These are phyloP conservation scores for Lactifluus hygrophoroides DNA, from an alignment of 768 basidiomycete genomes.

Conservation along the genomic window DNA sequence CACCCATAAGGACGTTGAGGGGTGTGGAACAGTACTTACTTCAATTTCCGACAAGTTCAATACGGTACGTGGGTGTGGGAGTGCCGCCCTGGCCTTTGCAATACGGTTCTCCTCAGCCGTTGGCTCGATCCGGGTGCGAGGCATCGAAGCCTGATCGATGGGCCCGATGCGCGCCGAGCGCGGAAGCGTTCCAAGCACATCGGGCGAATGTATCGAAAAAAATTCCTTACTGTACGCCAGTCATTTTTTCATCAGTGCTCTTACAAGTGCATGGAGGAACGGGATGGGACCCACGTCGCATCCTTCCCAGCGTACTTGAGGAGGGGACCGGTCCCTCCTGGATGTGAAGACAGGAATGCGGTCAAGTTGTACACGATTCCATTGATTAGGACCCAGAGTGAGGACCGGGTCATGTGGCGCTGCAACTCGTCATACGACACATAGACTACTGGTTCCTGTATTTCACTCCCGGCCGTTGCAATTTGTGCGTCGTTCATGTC, in stretches of 20 bases:
- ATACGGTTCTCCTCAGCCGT: slow-evolving; percentile 27
- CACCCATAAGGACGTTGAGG: not conserved
- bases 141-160: slow-evolving; percentile 25
- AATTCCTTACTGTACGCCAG: slow-evolving; percentile 19
- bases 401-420: slow-evolving; percentile 8
- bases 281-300: slow-evolving; percentile 54
- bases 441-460: not conserved
- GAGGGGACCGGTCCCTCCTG: slow-evolving; percentile 78
- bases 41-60: slow-evolving; percentile 27
- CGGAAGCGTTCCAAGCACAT: slow-evolving; percentile 22
- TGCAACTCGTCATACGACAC: slow-evolving; percentile 13
- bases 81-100: slow-evolving; percentile 19
- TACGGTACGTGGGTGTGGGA: slow-evolving; percentile 24
- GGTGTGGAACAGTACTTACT: slow-evolving; percentile 12
- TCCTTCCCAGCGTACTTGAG: slow-evolving; percentile 86
- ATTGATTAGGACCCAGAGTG: slow-evolving; percentile 6
- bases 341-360: slow-evolving; percentile 15
- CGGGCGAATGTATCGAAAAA: slow-evolving; percentile 14
- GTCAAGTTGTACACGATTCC: slow-evolving; percentile 18
- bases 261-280: not conserved
- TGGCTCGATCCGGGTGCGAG: slow-evolving; percentile 14
- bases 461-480: not conserved
- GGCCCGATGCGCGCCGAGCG: slow-evolving; percentile 24
- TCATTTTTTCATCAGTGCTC: slow-evolving; percentile 1
- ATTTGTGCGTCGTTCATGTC: slow-evolving; percentile 6